Evolutionary conservation across 345 rosid genomes (phyloP), one percentile per base, ranked within the genome.

Genomic region (Zanthoxylum bungeanum): DNA sequence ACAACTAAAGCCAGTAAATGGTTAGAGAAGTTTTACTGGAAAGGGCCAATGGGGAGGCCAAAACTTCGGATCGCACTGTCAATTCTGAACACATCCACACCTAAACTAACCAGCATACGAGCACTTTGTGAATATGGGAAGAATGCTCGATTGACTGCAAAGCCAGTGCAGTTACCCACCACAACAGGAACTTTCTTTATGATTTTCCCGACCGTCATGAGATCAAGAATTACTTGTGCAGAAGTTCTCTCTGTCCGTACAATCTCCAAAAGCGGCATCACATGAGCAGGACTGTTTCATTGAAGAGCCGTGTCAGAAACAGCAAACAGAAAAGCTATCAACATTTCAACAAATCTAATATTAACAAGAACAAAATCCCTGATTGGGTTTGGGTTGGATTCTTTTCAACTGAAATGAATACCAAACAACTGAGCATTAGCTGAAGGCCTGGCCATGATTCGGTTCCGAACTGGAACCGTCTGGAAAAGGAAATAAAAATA

Each of bases 221-320:
- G 96, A 87, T 95, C 98, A 59, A 95, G 87, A 76, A 91, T 89
- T 52, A 80, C 92, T 82, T 95, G 98, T 14, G 94, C 85, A 60
- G 97, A 92, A 69, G 98, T 95, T 64, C 77, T 91, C 59, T 88
- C 82, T 14, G 98, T 81, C 64, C 94, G 82, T 55, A 95, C 97
- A 70, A 92, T 92, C 91, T 95, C 99, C 71, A 92, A 85, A 75
- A 95, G 93, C 59, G 99, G 87, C 99, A 92, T 95, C 71, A 92
- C 79, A 79, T 95, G 98, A 57, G 99, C 99, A 66, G 99, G 99
- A 77, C 97, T 93, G 84, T 77, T n/a, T 57, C 63, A 81, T 53
- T 17, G 58, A 68, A 77, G 31, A 84, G 64, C 27, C 55, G 49
- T 7, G 62, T 68, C 62, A 77, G 19, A 53, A 19, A 64, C 64